Evolutionary conservation across 257 asterid genomes (phyloP), one percentile per base, ranked within the genome.

Genomic region (Rubia yunnanensis): DNA sequence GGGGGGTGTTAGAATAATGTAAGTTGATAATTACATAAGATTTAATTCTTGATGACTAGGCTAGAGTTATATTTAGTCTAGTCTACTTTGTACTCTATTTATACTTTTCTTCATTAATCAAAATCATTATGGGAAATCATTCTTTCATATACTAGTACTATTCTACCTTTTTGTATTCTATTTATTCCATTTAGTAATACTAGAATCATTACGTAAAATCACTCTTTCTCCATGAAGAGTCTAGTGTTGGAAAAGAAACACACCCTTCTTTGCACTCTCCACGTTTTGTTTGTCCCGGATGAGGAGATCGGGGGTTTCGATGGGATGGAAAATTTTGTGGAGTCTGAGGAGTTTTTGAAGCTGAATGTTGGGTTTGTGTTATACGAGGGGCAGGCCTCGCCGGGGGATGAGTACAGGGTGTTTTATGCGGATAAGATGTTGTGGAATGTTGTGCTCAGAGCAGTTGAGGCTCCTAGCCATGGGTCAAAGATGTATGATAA

Each of bases 311-410:
- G 97, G 2, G 99, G 97, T 5, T 82, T 82, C 70, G 88, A 89
- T 75, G 97, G 97, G 84, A 87, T 84, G 99, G 79, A 66, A 57
- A 86, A 78, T 74, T 92, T 92, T 65, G 94, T 78, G 3, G 74
- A 79, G 68, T 77, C 78, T 35, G 50, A 66, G 10, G 92, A 81
- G 70, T 88, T 89, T 6, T 13, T 71, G 68, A 70, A 52, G 81
- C 59, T 90, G 76, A 89, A 94, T 69, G 59, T 94, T 46, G 96
- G 97, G 68, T 88, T 89, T 76, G 78, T 85, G 70, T 49, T 94
- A 83, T 97, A 94, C 72, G 99, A 89, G 72, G 99, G 99, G 63
- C 99, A 92, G 69, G 89, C 97, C 6, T 89, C 97, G 20, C 71
- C 82, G 36, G 74, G 22, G 22, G 97, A 92, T 64, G 95, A 94